Evolutionary conservation across 2,329 filamentous ascomycete species (phyloP).

Genomic region (Pestalotiopsis fici): DNA sequence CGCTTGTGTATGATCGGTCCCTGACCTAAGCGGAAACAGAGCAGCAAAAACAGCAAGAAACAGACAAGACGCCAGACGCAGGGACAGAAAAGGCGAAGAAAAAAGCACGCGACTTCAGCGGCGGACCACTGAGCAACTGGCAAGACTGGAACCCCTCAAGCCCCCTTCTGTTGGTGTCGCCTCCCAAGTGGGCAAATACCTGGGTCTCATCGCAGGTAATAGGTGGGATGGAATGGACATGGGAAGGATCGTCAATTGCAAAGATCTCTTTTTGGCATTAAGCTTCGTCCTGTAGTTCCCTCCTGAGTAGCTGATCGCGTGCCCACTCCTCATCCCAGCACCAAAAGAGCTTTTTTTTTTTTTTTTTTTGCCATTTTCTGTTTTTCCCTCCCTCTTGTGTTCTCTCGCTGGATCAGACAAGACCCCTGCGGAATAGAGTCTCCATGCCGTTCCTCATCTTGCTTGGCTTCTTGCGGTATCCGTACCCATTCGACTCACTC

Average conservation of each 20-base stretch:
- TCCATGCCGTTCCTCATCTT: neutral
- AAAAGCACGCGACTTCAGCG: neutral
- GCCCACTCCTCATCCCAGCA: neutral
- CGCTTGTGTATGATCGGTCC: neutral
- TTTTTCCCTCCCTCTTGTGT: too few relatives aligned
- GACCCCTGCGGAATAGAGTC: neutral
- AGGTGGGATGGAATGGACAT: slow-evolving; percentile 4
- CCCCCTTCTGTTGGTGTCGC: neutral
- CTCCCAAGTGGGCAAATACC: neutral
- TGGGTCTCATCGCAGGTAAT: neutral
- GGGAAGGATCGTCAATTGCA: slow-evolving; percentile 1
- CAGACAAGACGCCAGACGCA: neutral
- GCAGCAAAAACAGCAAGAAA: neutral
- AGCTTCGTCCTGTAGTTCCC: slow-evolving; percentile 1
- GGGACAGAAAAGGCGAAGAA: neutral
- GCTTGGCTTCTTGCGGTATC: neutral
- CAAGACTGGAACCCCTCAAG: too few relatives aligned
- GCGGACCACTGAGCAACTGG: neutral
- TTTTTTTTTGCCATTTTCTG: too few relatives aligned
- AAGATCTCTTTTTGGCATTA: neutral
- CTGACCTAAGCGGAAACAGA: neutral
- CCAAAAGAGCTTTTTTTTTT: neutral
- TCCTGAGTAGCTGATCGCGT: slow-evolving; percentile 9
- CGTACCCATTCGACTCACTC: neutral
- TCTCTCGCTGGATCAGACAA: neutral